These are phyloP conservation scores for Alternaria atra DNA, from an alignment of 2,329 filamentous ascomycete genomes.

Conservation along the genomic window DNA sequence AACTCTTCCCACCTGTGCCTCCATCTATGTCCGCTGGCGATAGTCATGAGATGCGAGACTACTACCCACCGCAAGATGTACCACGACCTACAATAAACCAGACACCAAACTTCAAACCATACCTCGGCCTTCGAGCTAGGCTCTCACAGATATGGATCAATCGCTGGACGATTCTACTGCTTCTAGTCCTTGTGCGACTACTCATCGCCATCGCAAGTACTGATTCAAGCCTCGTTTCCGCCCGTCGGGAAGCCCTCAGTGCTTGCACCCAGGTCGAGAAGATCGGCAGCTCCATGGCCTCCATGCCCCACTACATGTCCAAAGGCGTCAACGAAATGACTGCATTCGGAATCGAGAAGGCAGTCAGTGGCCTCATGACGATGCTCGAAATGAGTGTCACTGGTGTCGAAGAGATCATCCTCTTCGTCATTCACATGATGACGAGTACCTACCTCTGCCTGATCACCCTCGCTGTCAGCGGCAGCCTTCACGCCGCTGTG, in stretches of 20 bases:
- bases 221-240: constrained; percentile 76
- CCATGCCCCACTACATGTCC: constrained; percentile 96
- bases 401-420: constrained; percentile 83
- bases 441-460: constrained; percentile 91
- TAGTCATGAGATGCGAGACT: constrained; percentile 67
- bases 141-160: constrained; percentile 98
- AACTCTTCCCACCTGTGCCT: constrained; percentile 63
- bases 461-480: constrained; percentile 82
- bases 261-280: constrained; percentile 93
- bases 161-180: constrained; percentile 89
- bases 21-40: constrained; percentile 68
- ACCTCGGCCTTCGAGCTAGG: constrained; percentile 86
- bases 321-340: constrained; percentile 87
- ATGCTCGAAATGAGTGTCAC: constrained; percentile 82
- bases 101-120: constrained; percentile 80
- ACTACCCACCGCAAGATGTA: constrained; percentile 64
- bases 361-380: constrained; percentile 80
- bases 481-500: constrained; percentile 76
- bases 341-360: constrained; percentile 79
- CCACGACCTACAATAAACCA: constrained; percentile 68
- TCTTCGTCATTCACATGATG: constrained; percentile 93
- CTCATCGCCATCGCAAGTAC: constrained; percentile 78
- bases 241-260: constrained; percentile 81
- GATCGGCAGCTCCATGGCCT: constrained; percentile 93
- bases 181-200: constrained; percentile 84